A percentile compares a stretch with the other conserved stretches of the same genome.
Evolutionary conservation across 73 alveolate genomes (phyloP).

Genomic region (Effrenium voratum): DNA sequence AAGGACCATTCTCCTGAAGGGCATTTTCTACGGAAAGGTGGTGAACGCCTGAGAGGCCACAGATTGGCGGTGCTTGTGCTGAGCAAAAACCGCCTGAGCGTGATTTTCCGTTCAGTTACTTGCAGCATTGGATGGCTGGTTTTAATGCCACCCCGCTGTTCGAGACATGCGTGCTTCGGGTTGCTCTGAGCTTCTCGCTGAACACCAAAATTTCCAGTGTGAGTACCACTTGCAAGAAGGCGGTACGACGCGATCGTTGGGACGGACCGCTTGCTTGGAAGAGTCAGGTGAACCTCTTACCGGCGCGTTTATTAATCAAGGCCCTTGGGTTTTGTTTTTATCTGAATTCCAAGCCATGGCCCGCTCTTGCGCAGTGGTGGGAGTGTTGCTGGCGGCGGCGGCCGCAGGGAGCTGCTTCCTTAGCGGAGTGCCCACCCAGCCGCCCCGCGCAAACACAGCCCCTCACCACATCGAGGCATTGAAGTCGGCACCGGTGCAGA

Average conservation of each 20-base stretch:
- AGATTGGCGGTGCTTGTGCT: too few species aligned
- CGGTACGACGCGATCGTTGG: too few species aligned
- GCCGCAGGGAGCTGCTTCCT: slow-evolving; percentile 15
- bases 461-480: not conserved
- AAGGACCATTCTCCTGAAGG: slow-evolving; percentile 54
- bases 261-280: too few species aligned
- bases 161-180: too few species aligned
- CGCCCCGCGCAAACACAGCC: not conserved
- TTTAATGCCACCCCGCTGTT: too few species aligned
- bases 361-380: slow-evolving; percentile 15
- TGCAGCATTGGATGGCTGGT: too few species aligned
- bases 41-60: slow-evolving; percentile 29
- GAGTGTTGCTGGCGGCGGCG: slow-evolving; percentile 11
- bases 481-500: slow-evolving; percentile 8
- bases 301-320: not conserved
- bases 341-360: not conserved
- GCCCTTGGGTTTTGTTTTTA: not conserved
- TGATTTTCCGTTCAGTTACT: too few species aligned
- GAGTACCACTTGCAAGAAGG: too few species aligned
- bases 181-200: too few species aligned
- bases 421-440: slow-evolving; percentile 10
- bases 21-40: slow-evolving; percentile 70
- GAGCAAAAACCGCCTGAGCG: too few species aligned
- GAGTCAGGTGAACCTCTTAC: too few species aligned
- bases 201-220: too few species aligned